Conservation (phyloP, 148 eudicot genomes). For the Vaccinium macrocarpon region DNA sequence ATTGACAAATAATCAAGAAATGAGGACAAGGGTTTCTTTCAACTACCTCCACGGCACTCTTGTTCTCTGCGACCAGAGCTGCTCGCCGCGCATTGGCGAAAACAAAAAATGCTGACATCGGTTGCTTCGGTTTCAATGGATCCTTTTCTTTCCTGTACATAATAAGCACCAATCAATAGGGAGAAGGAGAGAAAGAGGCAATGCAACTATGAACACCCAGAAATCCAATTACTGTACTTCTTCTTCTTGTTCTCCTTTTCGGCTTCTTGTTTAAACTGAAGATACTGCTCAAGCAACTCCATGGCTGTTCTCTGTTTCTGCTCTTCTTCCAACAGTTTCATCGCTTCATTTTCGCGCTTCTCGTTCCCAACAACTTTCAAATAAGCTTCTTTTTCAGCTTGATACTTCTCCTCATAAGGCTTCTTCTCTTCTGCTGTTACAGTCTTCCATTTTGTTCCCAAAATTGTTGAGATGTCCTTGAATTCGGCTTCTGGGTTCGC, state of each 20-base stretch:
- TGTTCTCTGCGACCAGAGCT: conserved; percentile 56
- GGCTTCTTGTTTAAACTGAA: conserved; percentile 70
- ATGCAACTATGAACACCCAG: background rate
- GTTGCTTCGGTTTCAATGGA: conserved; percentile 85
- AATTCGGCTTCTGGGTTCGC: conserved; percentile 78
- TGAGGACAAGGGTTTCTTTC: background rate
- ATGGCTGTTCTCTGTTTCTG: conserved; percentile 85
- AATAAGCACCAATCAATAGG: background rate
- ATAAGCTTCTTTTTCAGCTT: conserved; percentile 80
- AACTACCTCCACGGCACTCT: conserved; percentile 67
- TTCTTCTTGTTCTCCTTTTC: conserved; percentile 66
- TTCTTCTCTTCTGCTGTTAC: conserved; percentile 78
- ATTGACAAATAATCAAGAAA: background rate
- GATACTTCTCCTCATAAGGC: conserved; percentile 85
- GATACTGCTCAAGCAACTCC: conserved; percentile 90
- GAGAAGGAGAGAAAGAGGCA: background rate
- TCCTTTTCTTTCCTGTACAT: conserved; percentile 73
- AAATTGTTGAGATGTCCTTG: conserved; percentile 65
- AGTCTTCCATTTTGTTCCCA: conserved; percentile 87
- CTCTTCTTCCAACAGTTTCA: conserved; percentile 83
- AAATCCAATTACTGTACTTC: conserved; percentile 38
- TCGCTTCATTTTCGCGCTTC: conserved; percentile 85
- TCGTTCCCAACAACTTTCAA: conserved; percentile 69
- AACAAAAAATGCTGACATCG: conserved; percentile 79
- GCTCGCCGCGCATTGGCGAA: conserved; percentile 60